phyloP scores from a whole-genome alignment of 192 early-diverging fungal genomes.

The Umbelopsis ramanniana region DNA sequence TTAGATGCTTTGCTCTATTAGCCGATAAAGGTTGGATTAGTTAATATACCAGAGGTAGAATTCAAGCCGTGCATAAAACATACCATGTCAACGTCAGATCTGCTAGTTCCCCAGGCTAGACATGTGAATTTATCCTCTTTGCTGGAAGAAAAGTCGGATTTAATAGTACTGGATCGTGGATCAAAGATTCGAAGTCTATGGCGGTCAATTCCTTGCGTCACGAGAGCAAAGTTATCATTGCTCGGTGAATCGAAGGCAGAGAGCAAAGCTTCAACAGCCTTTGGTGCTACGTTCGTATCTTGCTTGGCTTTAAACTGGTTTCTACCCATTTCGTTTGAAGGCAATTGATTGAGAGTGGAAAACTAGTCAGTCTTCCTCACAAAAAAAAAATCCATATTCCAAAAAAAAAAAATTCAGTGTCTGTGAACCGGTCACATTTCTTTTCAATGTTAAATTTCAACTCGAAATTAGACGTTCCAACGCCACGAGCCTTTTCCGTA shows the following conservation, averaged over 20 bases:
- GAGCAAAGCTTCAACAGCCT: conserved; percentile 36
- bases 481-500: too few relatives aligned
- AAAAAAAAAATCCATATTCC: conserved; percentile 12
- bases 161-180: conserved; percentile 51
- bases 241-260: conserved; percentile 45
- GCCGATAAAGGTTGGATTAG: background rate
- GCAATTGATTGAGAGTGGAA: background rate
- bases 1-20: conserved; percentile 29
- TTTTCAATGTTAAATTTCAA: too few relatives aligned
- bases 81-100: conserved; percentile 31
- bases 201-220: conserved; percentile 60
- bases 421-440: too few relatives aligned
- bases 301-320: conserved; percentile 45
- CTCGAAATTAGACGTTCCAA: too few relatives aligned
- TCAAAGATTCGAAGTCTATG: conserved; percentile 61
- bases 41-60: background rate
- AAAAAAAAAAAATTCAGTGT: conserved; percentile 5
- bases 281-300: conserved; percentile 43
- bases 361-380: background rate
- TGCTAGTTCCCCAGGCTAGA: conserved; percentile 54
- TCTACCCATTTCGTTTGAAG: conserved; percentile 21
- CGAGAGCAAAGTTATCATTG: conserved; percentile 52
- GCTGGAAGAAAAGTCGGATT: conserved; percentile 51
- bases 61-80: background rate
- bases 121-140: conserved; percentile 57